Evolutionary conservation across 2,329 filamentous ascomycete genomes (phyloP).

Genomic region (Malbranchea zuffiana): DNA sequence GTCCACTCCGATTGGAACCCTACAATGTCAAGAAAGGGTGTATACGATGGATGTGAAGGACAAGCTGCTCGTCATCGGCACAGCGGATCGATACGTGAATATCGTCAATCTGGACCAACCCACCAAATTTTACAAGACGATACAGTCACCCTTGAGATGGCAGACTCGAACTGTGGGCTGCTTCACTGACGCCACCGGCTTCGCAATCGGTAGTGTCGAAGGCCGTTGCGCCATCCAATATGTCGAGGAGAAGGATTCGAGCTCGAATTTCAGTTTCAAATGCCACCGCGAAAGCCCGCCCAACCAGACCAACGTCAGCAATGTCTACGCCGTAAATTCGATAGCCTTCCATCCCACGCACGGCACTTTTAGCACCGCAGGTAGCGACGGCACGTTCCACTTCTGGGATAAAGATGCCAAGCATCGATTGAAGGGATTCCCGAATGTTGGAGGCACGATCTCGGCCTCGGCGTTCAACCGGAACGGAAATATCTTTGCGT

Average conservation of each 20-base stretch:
- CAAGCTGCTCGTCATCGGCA: slow-evolving; percentile 80
- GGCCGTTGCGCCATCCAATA: slow-evolving; percentile 97
- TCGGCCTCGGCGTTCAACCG: slow-evolving; percentile 84
- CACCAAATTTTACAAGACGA: slow-evolving; percentile 84
- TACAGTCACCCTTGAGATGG: slow-evolving; percentile 95
- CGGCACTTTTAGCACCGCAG: slow-evolving; percentile 96
- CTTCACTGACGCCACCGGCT: slow-evolving; percentile 83
- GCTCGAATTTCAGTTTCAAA: slow-evolving; percentile 97
- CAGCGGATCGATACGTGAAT: slow-evolving; percentile 92
- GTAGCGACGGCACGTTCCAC: slow-evolving; percentile 80
- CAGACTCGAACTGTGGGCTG: slow-evolving; percentile 92
- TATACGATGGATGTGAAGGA: slow-evolving; percentile 89
- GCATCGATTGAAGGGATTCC: slow-evolving; percentile 81
- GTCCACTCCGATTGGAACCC: slow-evolving; percentile 34
- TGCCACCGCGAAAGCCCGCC: slow-evolving; percentile 79
- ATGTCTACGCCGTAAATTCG: slow-evolving; percentile 90
- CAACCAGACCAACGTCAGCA: slow-evolving; percentile 56
- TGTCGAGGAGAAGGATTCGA: slow-evolving; percentile 86
- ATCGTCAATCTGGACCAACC: slow-evolving; percentile 85
- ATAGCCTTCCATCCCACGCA: slow-evolving; percentile 96
- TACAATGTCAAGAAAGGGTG: slow-evolving; percentile 43
- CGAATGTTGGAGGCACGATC: slow-evolving; percentile 74
- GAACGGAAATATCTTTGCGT: slow-evolving; percentile 72
- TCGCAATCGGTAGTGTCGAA: slow-evolving; percentile 92
- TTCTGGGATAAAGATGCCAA: slow-evolving; percentile 79